Conservation (phyloP, 345 rosid species). For the Citrus inodora region DNA sequence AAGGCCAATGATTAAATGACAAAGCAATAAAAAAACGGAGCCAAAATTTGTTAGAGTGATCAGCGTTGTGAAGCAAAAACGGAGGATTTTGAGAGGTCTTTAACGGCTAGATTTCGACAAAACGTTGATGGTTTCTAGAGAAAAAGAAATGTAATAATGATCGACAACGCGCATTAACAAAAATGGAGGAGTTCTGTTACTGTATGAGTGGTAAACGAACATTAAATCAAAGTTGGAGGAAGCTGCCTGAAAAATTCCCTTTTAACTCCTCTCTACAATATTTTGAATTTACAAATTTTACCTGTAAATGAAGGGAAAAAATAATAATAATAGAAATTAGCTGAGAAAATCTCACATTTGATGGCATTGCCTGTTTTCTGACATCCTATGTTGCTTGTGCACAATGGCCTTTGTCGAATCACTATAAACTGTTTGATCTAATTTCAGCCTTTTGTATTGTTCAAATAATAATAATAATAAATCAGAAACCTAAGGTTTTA, state of each 20-base stretch:
- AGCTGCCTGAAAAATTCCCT: too few relatives aligned
- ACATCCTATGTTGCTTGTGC: background rate
- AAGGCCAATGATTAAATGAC: slow-evolving; percentile 2
- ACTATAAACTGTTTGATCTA: background rate
- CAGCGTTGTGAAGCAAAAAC: background rate
- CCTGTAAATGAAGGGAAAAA: too few relatives aligned
- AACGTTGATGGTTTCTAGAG: background rate
- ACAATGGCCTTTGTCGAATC: background rate
- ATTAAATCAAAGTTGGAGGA: too few relatives aligned
- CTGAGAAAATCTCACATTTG: background rate
- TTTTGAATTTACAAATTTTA: too few relatives aligned
- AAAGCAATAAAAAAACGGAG: background rate
- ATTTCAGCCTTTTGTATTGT: too few relatives aligned
- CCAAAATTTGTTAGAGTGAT: background rate
- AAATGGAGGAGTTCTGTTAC: too few relatives aligned
- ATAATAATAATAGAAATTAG: too few relatives aligned
- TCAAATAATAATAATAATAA: too few relatives aligned
- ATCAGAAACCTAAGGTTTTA: too few relatives aligned
- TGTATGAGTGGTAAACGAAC: too few relatives aligned
- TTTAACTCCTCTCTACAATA: too few relatives aligned
- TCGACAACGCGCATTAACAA: too few relatives aligned
- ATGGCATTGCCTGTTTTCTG: background rate
- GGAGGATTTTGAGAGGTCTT: background rate
- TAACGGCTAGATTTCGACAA: slow-evolving; percentile 27
- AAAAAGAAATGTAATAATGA: background rate